Conservation (phyloP, 1,139 yeast species). For the Candida labiduridarum region DNA sequence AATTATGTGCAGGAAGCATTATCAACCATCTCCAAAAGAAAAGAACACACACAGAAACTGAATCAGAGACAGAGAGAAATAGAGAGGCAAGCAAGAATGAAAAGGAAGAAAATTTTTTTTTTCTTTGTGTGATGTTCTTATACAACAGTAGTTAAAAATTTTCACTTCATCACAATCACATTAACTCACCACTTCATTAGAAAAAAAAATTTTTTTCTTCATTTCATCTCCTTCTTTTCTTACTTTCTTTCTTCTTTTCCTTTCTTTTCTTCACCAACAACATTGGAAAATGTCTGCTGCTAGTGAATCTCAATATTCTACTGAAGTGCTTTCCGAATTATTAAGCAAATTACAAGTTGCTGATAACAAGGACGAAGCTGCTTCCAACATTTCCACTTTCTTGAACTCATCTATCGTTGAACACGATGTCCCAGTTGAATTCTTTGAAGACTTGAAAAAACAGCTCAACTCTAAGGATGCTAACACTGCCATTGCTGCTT, state of each 20-base stretch:
- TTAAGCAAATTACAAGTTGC: conserved; percentile 93
- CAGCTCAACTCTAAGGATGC: conserved; percentile 77
- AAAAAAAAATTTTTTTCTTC: neutral
- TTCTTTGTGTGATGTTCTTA: too few relatives aligned
- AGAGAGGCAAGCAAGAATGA: neutral
- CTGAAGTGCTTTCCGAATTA: conserved; percentile 90
- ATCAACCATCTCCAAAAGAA: neutral
- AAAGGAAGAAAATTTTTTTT: neutral
- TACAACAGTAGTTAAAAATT: conserved; percentile 2
- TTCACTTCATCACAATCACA: conserved; percentile 4
- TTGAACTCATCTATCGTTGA: conserved; percentile 96
- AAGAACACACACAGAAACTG: neutral
- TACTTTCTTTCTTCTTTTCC: conserved; percentile 6
- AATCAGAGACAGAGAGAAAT: neutral
- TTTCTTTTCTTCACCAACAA: conserved; percentile 13
- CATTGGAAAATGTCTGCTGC: conserved; percentile 58
- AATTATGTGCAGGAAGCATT: too few relatives aligned
- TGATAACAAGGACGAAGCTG: conserved; percentile 85
- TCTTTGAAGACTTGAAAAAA: conserved; percentile 75
- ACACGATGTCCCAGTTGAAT: conserved; percentile 94
- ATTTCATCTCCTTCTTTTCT: conserved; percentile 2
- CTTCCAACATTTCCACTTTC: conserved; percentile 88
- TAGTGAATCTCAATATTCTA: conserved; percentile 64
- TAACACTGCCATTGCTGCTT: conserved; percentile 68
- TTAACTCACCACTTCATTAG: neutral